These are phyloP conservation scores for Entrophospora sp. DNA, from an alignment of 192 early-diverging fungal genomes.

Conservation along the genomic window DNA sequence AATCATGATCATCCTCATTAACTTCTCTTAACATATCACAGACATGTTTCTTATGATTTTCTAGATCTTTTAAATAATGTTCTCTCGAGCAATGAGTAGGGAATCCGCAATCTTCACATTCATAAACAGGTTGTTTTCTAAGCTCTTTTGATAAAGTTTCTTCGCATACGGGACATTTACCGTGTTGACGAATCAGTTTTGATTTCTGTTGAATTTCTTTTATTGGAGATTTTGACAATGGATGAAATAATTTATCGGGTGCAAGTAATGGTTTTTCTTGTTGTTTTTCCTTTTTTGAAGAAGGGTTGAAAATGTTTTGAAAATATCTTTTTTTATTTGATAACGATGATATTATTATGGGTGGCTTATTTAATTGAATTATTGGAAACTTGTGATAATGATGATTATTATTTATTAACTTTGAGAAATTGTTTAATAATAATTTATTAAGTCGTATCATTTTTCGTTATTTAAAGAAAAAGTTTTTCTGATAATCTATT, in stretches of 20 bases:
- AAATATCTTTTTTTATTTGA: too few relatives aligned
- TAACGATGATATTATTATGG: too few relatives aligned
- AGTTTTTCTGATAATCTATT: too few relatives aligned
- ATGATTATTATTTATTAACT: too few relatives aligned
- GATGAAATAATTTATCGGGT: conserved; percentile 65
- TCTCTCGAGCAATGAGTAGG: conserved; percentile 67
- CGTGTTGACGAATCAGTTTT: conserved; percentile 52
- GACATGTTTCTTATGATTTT: conserved; percentile 32
- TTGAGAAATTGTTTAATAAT: too few relatives aligned
- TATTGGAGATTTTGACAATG: conserved; percentile 59
- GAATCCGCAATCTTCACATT: conserved; percentile 72
- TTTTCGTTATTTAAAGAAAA: too few relatives aligned
- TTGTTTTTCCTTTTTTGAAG: too few relatives aligned
- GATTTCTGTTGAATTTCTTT: conserved; percentile 56
- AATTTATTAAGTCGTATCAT: too few relatives aligned
- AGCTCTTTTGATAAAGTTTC: conserved; percentile 22
- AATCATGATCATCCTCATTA: conserved; percentile 74
- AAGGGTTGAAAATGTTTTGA: too few relatives aligned
- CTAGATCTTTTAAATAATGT: conserved; percentile 44
- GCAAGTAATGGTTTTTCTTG: too few relatives aligned
- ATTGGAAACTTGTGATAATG: too few relatives aligned
- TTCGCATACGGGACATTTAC: conserved; percentile 61
- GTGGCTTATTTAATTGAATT: too few relatives aligned
- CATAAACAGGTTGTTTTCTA: conserved; percentile 45
- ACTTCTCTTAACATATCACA: conserved; percentile 56